These are phyloP conservation scores for Solanum hybrid DNA, from an alignment of 305 asterid genomes.

Conservation along the genomic window DNA sequence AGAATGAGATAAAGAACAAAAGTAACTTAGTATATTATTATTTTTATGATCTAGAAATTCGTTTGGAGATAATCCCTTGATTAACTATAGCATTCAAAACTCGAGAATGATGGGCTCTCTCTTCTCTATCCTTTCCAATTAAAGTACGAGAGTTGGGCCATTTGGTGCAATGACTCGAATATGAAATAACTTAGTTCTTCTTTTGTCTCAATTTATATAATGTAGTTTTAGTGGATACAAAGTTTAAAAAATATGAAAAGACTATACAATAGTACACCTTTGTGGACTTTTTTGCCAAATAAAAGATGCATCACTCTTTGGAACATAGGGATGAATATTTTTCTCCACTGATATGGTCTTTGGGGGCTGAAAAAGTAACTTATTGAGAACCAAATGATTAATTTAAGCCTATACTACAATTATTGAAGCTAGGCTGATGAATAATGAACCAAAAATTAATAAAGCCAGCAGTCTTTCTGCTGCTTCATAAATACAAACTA, in stretches of 20 bases:
- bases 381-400: neutral
- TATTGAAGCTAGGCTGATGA: neutral
- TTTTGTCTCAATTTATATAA: neutral
- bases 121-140: neutral
- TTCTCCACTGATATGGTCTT: neutral
- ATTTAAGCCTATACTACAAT: neutral
- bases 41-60: neutral
- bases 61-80: neutral
- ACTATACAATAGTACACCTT: neutral
- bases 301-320: neutral
- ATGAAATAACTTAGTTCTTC: fast-evolving
- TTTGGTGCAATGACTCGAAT: neutral
- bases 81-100: neutral
- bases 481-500: neutral
- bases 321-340: neutral
- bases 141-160: neutral
- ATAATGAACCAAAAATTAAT: neutral
- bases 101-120: neutral
- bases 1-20: neutral
- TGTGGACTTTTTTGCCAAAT: neutral
- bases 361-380: neutral
- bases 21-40: neutral
- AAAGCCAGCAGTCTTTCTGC: neutral
- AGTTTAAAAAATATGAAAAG: neutral
- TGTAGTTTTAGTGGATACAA: neutral